phyloP scores from a whole-genome alignment of 1,284 basidiomycete species.

The Golubevia pallescens region DNA sequence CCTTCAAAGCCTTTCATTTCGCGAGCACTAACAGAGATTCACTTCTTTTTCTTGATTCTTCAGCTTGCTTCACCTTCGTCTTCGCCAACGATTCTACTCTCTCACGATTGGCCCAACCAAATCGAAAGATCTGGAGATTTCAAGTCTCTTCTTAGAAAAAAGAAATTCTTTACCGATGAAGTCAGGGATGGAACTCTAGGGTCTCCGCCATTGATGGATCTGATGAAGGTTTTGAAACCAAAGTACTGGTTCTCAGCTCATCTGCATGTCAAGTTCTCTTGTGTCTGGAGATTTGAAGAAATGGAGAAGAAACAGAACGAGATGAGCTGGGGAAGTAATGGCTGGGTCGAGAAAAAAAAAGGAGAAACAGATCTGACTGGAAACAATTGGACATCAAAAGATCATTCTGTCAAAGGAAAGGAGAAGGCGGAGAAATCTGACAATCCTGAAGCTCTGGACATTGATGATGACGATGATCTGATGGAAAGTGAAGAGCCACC shows the following conservation, averaged over 20 bases:
- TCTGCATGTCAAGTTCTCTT: slow-evolving; percentile 76
- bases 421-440: slow-evolving; percentile 8
- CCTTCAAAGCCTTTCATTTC: too few species aligned
- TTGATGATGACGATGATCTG: slow-evolving; percentile 33
- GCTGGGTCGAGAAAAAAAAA: slow-evolving; percentile 32
- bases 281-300: too few species aligned
- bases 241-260: slow-evolving; percentile 96
- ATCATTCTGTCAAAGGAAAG: slow-evolving; percentile 10
- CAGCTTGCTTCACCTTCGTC: slow-evolving; percentile 1
- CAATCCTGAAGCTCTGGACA: slow-evolving; percentile 63
- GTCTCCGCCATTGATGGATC: slow-evolving; percentile 82
- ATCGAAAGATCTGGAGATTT: slow-evolving; percentile 84
- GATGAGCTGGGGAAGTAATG: slow-evolving; percentile 20
- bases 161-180: slow-evolving; percentile 82
- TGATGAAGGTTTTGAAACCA: slow-evolving; percentile 78
- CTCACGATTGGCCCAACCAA: slow-evolving; percentile 93
- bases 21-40: too few species aligned
- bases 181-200: slow-evolving; percentile 75
- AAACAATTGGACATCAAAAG: not conserved
- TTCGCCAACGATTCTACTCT: slow-evolving; percentile 74
- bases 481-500: not conserved
- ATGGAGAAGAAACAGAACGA: slow-evolving; percentile 17
- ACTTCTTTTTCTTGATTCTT: not conserved
- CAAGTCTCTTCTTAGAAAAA: slow-evolving; percentile 73
- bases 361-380: too few species aligned